Conservation (phyloP, 768 basidiomycete species). For the Lyophyllum shimeji region DNA sequence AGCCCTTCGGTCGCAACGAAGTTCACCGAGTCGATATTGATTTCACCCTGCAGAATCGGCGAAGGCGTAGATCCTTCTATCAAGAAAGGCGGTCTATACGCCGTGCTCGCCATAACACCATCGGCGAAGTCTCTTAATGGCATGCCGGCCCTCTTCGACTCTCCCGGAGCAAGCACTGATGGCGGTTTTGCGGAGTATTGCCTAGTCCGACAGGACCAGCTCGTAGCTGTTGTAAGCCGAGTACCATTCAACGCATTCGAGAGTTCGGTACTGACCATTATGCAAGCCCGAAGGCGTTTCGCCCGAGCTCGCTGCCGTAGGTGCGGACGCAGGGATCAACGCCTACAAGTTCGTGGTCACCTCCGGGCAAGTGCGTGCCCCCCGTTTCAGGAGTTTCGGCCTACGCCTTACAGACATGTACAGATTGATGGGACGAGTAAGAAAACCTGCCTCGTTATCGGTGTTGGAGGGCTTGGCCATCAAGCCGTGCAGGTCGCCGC, state of each 20-base stretch:
- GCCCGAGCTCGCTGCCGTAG: conserved; percentile 7
- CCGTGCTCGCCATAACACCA: conserved; percentile 7
- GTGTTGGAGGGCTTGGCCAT: conserved; percentile 9
- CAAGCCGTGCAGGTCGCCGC: conserved; percentile 8
- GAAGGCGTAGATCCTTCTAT: conserved; percentile 3
- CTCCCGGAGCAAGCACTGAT: conserved; percentile 6
- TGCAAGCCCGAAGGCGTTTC: conserved; percentile 8
- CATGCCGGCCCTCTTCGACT: conserved; percentile 9
- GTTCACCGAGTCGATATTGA: not conserved
- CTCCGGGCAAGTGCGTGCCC: not conserved
- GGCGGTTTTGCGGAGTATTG: conserved; percentile 8
- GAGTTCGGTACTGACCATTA: not conserved
- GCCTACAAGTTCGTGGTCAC: conserved; percentile 9
- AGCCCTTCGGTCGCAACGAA: not conserved
- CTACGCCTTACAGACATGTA: not conserved
- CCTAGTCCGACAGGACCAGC: conserved; percentile 4
- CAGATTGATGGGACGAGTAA: conserved; percentile 7
- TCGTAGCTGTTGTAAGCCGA: conserved; percentile 7
- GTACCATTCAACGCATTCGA: not conserved
- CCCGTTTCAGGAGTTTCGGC: not conserved
- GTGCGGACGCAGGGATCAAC: conserved; percentile 9
- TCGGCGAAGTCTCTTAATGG: conserved; percentile 2
- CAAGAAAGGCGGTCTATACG: conserved; percentile 1
- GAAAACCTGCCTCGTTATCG: not conserved
- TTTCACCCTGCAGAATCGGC: not conserved